Conservation (phyloP, 2,329 filamentous ascomycete species). For the Sclerotiophoma versabilis region DNA sequence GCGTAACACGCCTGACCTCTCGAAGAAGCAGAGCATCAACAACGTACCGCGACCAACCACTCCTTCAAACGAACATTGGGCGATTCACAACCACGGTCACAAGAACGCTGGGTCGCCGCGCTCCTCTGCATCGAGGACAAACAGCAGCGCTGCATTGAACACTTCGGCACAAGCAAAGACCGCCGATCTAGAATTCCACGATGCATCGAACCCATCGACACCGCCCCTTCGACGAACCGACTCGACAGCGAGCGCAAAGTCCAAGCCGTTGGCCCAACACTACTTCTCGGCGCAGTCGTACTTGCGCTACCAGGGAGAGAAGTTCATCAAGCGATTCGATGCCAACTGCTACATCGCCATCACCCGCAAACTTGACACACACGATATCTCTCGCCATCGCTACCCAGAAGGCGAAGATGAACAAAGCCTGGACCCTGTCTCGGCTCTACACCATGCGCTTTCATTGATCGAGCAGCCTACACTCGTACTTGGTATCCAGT, state of each 20-base stretch:
- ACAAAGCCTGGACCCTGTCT: conserved; percentile 61
- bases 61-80: conserved; percentile 56
- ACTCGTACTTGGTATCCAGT: conserved; percentile 91
- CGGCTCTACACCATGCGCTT: conserved; percentile 69
- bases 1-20: conserved; percentile 86
- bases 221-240: conserved; percentile 31
- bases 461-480: conserved; percentile 86
- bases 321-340: conserved; percentile 97
- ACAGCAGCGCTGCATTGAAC: conserved; percentile 37
- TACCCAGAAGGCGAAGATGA: conserved; percentile 46
- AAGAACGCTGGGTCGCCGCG: conserved; percentile 57
- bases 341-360: conserved; percentile 99
- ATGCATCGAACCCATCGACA: conserved; percentile 46
- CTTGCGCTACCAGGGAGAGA: conserved; percentile 92
- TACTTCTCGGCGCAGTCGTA: conserved; percentile 99
- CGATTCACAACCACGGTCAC: conserved; percentile 61
- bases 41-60: conserved; percentile 62
- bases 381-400: conserved; percentile 87
- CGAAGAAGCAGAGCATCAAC: conserved; percentile 82
- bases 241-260: conserved; percentile 38
- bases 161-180: conserved; percentile 27
- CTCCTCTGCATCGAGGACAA: conserved; percentile 41
- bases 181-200: conserved; percentile 57
- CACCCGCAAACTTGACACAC: conserved; percentile 95
- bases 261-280: conserved; percentile 60